phyloP scores from a whole-genome alignment of 1,284 basidiomycete species.

The Ganoderma sinense region DNA sequence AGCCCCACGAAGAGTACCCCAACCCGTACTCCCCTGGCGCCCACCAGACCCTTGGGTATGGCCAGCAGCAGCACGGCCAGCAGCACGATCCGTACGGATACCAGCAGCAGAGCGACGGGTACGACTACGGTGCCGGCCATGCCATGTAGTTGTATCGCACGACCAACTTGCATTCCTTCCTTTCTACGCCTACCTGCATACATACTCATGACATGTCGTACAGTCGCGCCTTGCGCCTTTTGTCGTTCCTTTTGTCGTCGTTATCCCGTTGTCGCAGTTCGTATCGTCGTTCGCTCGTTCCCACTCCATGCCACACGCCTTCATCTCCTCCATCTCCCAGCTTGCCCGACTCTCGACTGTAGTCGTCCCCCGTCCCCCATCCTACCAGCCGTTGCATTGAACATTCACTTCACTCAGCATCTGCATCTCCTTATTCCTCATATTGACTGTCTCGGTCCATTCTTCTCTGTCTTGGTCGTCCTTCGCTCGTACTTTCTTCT shows the following conservation, averaged over 20 bases:
- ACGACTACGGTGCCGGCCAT: constrained; percentile 39
- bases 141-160: constrained; percentile 37
- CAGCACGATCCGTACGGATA: constrained; percentile 24
- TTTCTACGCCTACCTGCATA: constrained; percentile 4
- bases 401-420: not conserved
- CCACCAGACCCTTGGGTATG: constrained; percentile 25
- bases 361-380: not conserved
- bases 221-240: constrained; percentile 1
- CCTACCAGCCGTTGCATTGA: not conserved
- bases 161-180: constrained; percentile 21
- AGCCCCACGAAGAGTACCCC: constrained; percentile 21
- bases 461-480: constrained; percentile 5
- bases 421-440: constrained; percentile 4
- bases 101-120: constrained; percentile 28
- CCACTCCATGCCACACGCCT: not conserved
- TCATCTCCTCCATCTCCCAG: not conserved
- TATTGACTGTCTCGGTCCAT: not conserved
- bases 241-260: constrained; percentile 13
- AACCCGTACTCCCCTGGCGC: constrained; percentile 27
- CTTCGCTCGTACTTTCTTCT: constrained; percentile 14
- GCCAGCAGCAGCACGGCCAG: constrained; percentile 16
- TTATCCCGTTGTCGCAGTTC: constrained; percentile 21
- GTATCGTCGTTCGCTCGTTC: constrained; percentile 14
- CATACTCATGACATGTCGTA: constrained; percentile 15
- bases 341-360: not conserved